A percentile compares a stretch with the other conserved stretches of the same genome.
Conservation (phyloP, 1,139 yeast species). For the Suhomyces bolitotheri region DNA sequence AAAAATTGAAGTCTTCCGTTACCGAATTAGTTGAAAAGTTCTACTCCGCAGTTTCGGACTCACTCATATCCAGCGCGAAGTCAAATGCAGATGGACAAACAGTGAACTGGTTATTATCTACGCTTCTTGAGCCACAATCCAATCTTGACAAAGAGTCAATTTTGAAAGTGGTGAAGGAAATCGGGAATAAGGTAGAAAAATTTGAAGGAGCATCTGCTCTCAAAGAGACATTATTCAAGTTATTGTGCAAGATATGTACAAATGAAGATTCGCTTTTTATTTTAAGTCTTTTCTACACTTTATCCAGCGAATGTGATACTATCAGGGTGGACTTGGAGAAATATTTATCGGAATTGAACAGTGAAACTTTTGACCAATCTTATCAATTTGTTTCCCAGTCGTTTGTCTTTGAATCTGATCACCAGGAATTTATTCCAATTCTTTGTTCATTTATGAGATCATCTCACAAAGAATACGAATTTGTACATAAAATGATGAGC, state of each 20-base stretch:
- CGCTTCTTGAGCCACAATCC: constrained; percentile 6
- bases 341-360: constrained; percentile 1
- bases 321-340: constrained; percentile 3
- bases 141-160: constrained; percentile 10
- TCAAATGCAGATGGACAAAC: too few species aligned
- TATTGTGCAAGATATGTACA: constrained; percentile 15
- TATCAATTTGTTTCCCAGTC: constrained; percentile 6
- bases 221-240: constrained; percentile 8
- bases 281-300: constrained; percentile 21
- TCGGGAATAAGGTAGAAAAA: constrained; percentile 5
- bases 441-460: constrained; percentile 10
- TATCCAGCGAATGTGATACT: constrained; percentile 11
- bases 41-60: too few species aligned
- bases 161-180: constrained; percentile 7
- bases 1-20: constrained; percentile 1
- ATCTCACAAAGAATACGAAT: constrained; percentile 5
- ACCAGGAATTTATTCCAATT: constrained; percentile 7
- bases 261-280: constrained; percentile 18
- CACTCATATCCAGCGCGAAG: too few species aligned
- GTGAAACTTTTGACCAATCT: constrained; percentile 2
- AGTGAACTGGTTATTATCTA: constrained; percentile 6
- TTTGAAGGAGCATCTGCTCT: constrained; percentile 1
- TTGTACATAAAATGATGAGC: constrained; percentile 4
- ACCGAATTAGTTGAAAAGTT: constrained; percentile 1
- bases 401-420: not conserved